phyloP scores from a whole-genome alignment of 305 asterid species.

The Plantago coronopus region DNA sequence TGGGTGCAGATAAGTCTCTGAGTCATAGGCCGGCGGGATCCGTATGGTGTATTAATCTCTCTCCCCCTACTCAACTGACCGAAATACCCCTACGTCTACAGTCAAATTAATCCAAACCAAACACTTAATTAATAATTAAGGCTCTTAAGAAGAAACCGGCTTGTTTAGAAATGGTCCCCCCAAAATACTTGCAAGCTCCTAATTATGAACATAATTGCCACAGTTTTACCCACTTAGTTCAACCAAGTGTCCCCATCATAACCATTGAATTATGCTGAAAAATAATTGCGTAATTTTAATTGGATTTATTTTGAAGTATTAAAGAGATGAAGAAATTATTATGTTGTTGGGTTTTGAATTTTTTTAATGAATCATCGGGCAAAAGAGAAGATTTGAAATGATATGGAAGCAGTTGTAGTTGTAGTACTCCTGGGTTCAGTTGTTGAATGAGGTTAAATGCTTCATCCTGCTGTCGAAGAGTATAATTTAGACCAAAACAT shows the following conservation, averaged over 20 bases:
- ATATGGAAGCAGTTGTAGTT: too few relatives aligned
- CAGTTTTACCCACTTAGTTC: constrained; percentile 1
- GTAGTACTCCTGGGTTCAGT: constrained; percentile 12
- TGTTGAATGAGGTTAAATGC: constrained; percentile 6
- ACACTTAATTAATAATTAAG: background rate
- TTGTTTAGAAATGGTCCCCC: constrained; percentile 10
- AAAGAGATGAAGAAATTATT: background rate
- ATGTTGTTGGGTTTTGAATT: constrained; percentile 15
- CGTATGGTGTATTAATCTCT: constrained; percentile 12
- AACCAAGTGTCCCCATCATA: background rate
- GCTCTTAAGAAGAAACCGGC: constrained; percentile 1
- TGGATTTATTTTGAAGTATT: background rate
- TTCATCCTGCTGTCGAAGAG: constrained; percentile 23
- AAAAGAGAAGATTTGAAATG: background rate
- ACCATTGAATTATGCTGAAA: background rate
- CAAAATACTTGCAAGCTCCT: constrained; percentile 2
- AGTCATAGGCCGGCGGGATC: constrained; percentile 44
- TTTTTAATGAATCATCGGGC: background rate
- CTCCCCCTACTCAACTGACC: background rate
- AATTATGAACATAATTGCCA: constrained; percentile 12
- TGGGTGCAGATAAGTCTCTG: constrained; percentile 19
- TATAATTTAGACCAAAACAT: constrained; percentile 16
- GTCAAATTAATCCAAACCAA: background rate
- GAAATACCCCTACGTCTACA: background rate
- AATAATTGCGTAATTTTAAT: constrained; percentile 5